phyloP scores from a whole-genome alignment of 2,329 filamentous ascomycete genomes.

The Calonectria pauciramosa region DNA sequence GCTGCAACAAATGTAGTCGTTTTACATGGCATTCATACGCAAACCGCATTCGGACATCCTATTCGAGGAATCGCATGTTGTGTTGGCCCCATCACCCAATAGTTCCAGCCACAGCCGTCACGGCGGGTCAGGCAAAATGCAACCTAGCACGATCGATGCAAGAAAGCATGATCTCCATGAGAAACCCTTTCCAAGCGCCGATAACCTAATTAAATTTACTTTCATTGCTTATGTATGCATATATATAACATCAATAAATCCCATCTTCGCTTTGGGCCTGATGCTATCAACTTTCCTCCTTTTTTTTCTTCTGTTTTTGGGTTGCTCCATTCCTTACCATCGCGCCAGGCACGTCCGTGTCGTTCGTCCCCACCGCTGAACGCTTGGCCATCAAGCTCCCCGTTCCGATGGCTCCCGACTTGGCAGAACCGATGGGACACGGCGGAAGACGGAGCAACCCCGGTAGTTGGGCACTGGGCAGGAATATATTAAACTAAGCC shows the following conservation, averaged over 20 bases:
- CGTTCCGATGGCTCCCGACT: constrained; percentile 41
- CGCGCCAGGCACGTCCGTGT: background rate
- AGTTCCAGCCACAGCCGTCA: constrained; percentile 11
- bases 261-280: background rate
- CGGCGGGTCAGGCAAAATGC: constrained; percentile 11
- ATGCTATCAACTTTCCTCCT: background rate
- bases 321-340: background rate
- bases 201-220: background rate
- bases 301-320: too few species aligned
- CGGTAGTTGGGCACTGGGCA: constrained; percentile 2
- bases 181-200: too few species aligned
- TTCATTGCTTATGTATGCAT: background rate
- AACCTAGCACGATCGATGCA: background rate
- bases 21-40: background rate
- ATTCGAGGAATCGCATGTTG: constrained; percentile 4
- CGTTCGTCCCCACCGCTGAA: background rate
- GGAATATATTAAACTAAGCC: constrained; percentile 16
- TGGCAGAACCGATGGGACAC: background rate
- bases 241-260: too few species aligned
- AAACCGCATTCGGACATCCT: background rate
- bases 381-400: constrained; percentile 1
- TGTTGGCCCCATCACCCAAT: background rate
- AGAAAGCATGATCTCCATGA: background rate
- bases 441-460: constrained; percentile 1
- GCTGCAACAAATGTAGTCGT: background rate